Evolutionary conservation across 2,329 filamentous ascomycete genomes (phyloP).

Genomic region (Coniella vitis): DNA sequence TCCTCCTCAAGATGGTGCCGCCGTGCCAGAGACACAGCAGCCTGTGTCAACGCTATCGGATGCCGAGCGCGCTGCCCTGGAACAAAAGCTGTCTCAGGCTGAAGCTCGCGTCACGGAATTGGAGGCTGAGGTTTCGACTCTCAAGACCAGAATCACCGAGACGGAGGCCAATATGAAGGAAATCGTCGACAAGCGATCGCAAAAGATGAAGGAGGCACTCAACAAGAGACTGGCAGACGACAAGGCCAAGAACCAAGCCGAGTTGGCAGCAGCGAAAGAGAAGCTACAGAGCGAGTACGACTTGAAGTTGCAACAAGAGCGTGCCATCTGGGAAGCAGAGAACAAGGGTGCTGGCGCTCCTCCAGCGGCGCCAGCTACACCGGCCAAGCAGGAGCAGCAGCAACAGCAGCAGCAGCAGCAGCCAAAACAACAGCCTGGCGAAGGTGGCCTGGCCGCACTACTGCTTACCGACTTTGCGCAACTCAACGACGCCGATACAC

Average conservation of each 20-base stretch:
- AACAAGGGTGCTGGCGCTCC: constrained; percentile 23
- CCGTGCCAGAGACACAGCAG: constrained; percentile 16
- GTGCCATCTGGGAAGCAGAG: constrained; percentile 55
- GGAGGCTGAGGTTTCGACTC: constrained; percentile 57
- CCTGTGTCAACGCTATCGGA: constrained; percentile 37
- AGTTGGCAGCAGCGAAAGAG: constrained; percentile 45
- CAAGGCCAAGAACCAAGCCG: constrained; percentile 43
- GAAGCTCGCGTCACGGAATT: constrained; percentile 57
- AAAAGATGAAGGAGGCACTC: constrained; percentile 61
- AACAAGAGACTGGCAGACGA: constrained; percentile 67
- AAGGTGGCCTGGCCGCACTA: constrained; percentile 25
- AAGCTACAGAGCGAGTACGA: constrained; percentile 40
- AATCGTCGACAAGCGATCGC: constrained; percentile 57
- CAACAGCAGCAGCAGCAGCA: constrained; percentile 16
- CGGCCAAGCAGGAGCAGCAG: constrained; percentile 28
- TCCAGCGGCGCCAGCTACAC: constrained; percentile 27
- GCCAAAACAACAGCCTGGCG: constrained; percentile 21
- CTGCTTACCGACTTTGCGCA: constrained; percentile 36
- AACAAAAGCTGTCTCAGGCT: constrained; percentile 54
- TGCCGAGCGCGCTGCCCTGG: constrained; percentile 53
- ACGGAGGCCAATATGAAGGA: constrained; percentile 56
- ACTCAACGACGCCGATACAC: constrained; percentile 48
- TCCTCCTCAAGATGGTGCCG: constrained; percentile 25
- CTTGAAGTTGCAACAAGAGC: constrained; percentile 54
- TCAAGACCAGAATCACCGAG: constrained; percentile 56